Evolutionary conservation across 176 grass and related monocot species (phyloP), one percentile per base, ranked within the genome.

Genomic region (Bolboschoenus planiculmis): DNA sequence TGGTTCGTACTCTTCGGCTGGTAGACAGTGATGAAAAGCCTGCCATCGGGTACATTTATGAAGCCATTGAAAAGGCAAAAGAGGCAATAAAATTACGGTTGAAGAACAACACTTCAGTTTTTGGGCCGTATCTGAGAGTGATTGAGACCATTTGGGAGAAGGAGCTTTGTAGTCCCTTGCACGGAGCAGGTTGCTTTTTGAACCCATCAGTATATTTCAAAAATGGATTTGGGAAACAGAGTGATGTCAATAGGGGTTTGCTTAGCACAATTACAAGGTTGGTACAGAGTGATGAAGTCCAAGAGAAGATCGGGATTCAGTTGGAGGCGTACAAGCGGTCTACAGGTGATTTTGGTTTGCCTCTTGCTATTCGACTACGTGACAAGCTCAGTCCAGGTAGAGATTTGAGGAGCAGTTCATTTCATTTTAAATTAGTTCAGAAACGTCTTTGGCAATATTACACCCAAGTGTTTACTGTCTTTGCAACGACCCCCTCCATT

Each of bases 271-370:
- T 92, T 48, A 70, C 82, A 5, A 87, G 80, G 71, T 78, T 92
- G 68, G 87, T 92, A 31, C 84, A 18, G 60, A 83, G 48, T 78
- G 80, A 35, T 79, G 84, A 92, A n/a, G 53, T 81, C 29, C 90
- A 92, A 83, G 90, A 92, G 51, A 92, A 92, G 84, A 84, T 92
- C 85, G 86, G 88, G 77, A 72, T 84, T 39, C 90, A 92, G 60
- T 83, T 92, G 55, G 84, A 92, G 67, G 81, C 86, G 35, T 92
- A 89, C 35, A 92, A 92, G 78, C 84, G 88, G 82, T 85, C 85
- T 72, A 87, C 59, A 4, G 84, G 81, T 79, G 87, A 89, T 56
- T 92, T 89, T 82, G 90, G 87, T 23, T 82, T 91, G 83, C 84
- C 87, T 16, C 74, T 89, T 61, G 90, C 87, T 56, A 81, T 91